Conservation (phyloP, 495 filamentous ascomycete genomes). For the Lentithecium fluviatile region DNA sequence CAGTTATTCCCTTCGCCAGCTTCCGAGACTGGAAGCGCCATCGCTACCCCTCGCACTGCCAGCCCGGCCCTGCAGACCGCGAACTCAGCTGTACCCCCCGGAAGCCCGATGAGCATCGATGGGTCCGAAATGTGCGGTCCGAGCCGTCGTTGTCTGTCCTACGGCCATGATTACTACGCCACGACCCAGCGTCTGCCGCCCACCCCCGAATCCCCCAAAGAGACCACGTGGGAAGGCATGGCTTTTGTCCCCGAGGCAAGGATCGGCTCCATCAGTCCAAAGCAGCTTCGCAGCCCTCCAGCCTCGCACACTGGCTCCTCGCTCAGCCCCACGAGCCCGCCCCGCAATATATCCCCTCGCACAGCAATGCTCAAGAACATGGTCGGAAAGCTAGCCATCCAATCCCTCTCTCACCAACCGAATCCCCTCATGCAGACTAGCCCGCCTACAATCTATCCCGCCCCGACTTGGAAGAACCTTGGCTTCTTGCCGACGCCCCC, state of each 20-base stretch:
- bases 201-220: not conserved
- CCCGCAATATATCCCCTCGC: slow-evolving; percentile 15
- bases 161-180: slow-evolving; percentile 12
- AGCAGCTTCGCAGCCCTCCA: not conserved
- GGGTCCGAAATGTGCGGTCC: slow-evolving; percentile 25
- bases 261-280: not conserved
- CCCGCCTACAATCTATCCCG: not conserved
- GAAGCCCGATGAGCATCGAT: slow-evolving; percentile 27
- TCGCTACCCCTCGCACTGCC: not conserved
- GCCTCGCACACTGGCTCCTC: not conserved
- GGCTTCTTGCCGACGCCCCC: not conserved
- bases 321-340: slow-evolving; percentile 15
- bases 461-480: not conserved
- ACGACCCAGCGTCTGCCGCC: not conserved
- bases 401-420: slow-evolving; percentile 10
- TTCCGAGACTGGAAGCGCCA: slow-evolving; percentile 9
- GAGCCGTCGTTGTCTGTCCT: slow-evolving; percentile 6
- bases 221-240: not conserved
- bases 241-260: not conserved
- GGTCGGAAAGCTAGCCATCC: slow-evolving; percentile 18
- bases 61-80: not conserved
- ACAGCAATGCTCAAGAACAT: slow-evolving; percentile 32
- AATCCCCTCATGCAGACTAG: not conserved
- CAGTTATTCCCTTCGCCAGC: slow-evolving; percentile 10
- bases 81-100: not conserved